Base-by-base conservation (phyloP, 768 basidiomycete genomes). In the Lactarius hengduanensis region DNA sequence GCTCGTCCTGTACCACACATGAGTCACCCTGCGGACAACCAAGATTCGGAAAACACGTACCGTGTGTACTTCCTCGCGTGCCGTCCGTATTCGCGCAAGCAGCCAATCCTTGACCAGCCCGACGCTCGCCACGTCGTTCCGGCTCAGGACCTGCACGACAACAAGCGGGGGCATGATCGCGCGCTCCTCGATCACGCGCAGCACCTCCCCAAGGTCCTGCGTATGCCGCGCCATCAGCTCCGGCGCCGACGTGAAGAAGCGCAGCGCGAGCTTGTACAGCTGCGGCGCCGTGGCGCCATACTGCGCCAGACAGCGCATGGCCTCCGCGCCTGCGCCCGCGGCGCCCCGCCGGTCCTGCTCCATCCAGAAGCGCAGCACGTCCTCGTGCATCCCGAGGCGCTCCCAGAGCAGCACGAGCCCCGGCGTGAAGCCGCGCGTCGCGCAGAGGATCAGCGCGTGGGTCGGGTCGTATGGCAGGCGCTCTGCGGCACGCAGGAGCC, bases 361-460 rank as follows among this genome's bases (percentile, higher is more conserved):
- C 84, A 96, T 96, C 89, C 90, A 95, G 79, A 92, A 97, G 28
- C 95, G 84, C 36, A 98, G 74, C 57, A 98, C 88, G 70, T 97
- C 96, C 72, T 98, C 96, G 74, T 94, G 92, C 96, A 97, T 96
- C 8, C 91, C 94, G 79, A 95, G 81, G 67, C 84, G 87, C 78
- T 97, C 97, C 92, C 95, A 98, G 2, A 98, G 81, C 5, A 92
- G 77, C 3, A 98, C 90, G 13, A 96, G 83, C 1, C 97, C 97
- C 0, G 85, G 84, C 0, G 88, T 94, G 72, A 94, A 97, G 15
- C 79, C 82, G 45, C 85, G 83, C 32, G 88, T 92, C 7, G 95
- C 94, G 77, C 96, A 98, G 1, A 99, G 82, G 45, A 99, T 91
- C n/a, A 98, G 80, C 3, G 96, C 97, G 74, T 98, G 96, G 47